Base-by-base conservation (phyloP, 805 yeast species). In the Yamadazyma kitorensis region DNA sequence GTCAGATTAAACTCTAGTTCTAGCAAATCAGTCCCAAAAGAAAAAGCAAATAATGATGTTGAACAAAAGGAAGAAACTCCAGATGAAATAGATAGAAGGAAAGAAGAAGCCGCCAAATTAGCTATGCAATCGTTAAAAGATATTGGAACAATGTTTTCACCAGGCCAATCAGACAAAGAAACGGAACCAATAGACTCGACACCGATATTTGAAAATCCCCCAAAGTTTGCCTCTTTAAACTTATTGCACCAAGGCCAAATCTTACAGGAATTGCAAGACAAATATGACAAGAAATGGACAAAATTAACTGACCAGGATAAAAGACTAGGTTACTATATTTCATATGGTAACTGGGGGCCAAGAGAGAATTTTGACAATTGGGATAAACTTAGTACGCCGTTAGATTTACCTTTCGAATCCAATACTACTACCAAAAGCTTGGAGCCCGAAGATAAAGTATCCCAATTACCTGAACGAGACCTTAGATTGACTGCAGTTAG, bases 341-440 rank as follows among this genome's bases (percentile, higher is more conserved):
- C 80, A 0, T 84, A 78, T 55, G 89, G 89, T 2, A 66, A 80
- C 30, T 76, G 83, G 70, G 93, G 88, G 0, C 80, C 78, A 1
- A 66, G 94, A 41, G 78, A 74, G 30, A 73, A 74, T 14, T 71
- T 81, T 36, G 57, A 59, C 31, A 66, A 65, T 43, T 66, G 76
- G 63, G 64, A 61, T 37, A 43, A 47, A 17, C 55, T 49, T 4
- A 53, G 66, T 6, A 26, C 14, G 11, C 88, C 86, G 1, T 70
- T 68, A 30, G 87, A 82, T 52, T 59, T 81, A 36, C 83, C 86
- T 1, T 80, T 80, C 49, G 51, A 54, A 17, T 31, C 31, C 12
- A 22, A 33, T 24, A 9, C 26, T 14, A 6, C 8, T 13, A 12
- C 7, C 16, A 23, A 35, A 31, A 23, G 4, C 27, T 1, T 7